These are phyloP conservation scores for Nephelium lappaceum DNA, from an alignment of 345 rosid genomes.

Conservation along the genomic window DNA sequence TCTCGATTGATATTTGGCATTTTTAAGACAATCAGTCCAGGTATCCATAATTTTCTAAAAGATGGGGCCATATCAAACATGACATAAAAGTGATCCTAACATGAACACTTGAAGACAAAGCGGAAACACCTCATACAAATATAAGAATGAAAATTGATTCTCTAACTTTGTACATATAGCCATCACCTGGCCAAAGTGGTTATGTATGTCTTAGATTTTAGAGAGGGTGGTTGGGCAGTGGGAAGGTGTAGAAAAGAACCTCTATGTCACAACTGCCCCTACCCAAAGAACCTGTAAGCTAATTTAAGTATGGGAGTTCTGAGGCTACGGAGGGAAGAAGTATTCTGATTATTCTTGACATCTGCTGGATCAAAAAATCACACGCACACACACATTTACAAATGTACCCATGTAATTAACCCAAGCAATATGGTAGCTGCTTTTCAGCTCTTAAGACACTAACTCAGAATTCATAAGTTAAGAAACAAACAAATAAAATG, in stretches of 20 bases:
- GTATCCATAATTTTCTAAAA: background rate
- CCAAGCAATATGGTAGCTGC: background rate
- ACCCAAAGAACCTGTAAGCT: constrained; percentile 1
- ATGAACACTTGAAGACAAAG: background rate
- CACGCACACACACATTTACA: background rate
- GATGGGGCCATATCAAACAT: background rate
- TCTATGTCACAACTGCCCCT: background rate
- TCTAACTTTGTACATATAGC: background rate
- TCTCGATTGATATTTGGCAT: background rate
- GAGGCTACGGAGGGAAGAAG: background rate
- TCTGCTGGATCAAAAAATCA: background rate
- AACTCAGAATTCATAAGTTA: background rate
- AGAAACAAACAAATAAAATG: constrained; percentile 6
- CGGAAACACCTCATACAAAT: too few relatives aligned
- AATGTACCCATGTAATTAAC: background rate
- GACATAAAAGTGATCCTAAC: background rate
- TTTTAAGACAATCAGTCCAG: background rate
- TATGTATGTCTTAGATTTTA: background rate
- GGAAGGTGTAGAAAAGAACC: background rate
- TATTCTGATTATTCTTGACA: background rate
- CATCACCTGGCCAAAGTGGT: background rate
- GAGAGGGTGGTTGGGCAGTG: background rate
- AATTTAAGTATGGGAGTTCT: background rate
- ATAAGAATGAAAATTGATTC: background rate
- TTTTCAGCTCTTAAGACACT: background rate